A percentile compares a stretch with the other conserved stretches of the same genome.
These are phyloP conservation scores for Meyerozyma carpophila DNA, from an alignment of 1,139 yeast genomes.

Conservation along the genomic window DNA sequence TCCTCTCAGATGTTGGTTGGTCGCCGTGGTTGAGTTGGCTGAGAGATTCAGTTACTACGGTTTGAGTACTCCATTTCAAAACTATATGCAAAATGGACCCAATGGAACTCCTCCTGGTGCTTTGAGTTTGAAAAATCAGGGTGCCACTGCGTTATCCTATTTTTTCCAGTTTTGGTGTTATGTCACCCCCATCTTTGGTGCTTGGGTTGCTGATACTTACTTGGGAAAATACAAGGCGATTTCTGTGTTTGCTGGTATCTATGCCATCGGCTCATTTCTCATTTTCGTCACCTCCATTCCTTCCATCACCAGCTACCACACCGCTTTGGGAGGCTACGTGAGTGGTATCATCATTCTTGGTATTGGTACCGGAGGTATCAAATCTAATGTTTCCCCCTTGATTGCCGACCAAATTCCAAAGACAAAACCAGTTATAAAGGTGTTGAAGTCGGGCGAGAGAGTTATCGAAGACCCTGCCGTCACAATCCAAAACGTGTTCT, in stretches of 20 bases:
- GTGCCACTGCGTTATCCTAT: slow-evolving; percentile 72
- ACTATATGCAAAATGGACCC: slow-evolving; percentile 62
- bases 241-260: slow-evolving; percentile 53
- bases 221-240: slow-evolving; percentile 72
- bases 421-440: slow-evolving; percentile 29
- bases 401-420: slow-evolving; percentile 68
- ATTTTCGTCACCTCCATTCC: slow-evolving; percentile 73
- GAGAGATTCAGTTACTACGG: slow-evolving; percentile 87
- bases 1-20: slow-evolving; percentile 54
- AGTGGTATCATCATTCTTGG: slow-evolving; percentile 66
- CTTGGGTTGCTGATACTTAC: slow-evolving; percentile 68
- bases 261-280: slow-evolving; percentile 57
- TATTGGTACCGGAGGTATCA: slow-evolving; percentile 78
- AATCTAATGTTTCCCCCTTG: slow-evolving; percentile 72
- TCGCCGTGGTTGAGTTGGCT: slow-evolving; percentile 73
- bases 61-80: slow-evolving; percentile 68
- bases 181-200: slow-evolving; percentile 74
- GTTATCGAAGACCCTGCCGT: slow-evolving; percentile 38
- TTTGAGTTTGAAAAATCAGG: slow-evolving; percentile 53
- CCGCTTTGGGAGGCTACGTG: slow-evolving; percentile 50
- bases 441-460: slow-evolving; percentile 31
- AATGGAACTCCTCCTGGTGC: slow-evolving; percentile 52
- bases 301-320: slow-evolving; percentile 41
- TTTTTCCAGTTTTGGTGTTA: slow-evolving; percentile 83
- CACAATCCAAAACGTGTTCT: slow-evolving; percentile 38